Base-by-base conservation (phyloP, 2,329 filamentous ascomycete genomes). In the Talaromyces pinophilus region DNA sequence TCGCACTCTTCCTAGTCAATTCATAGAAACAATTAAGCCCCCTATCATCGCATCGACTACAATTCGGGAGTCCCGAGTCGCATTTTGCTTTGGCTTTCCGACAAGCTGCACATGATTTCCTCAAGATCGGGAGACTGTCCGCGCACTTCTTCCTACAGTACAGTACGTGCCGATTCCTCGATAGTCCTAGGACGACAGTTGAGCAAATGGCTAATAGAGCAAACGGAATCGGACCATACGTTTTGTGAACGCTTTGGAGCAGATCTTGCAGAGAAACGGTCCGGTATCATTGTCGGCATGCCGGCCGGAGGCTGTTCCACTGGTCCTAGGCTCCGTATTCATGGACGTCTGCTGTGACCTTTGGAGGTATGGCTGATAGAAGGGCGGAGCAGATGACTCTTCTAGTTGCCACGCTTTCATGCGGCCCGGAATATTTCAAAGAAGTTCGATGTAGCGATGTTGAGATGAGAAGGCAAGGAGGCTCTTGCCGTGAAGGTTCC, bases 71-170 rank as follows among this genome's bases (percentile, higher is more conserved):
- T 28, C 22, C 46, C 2, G 46, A 50, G 46, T 50, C 22, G 46
- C 46, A 50, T 50, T 22, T 50, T 50, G 46, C 22, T 50, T 50
- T 50, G 22, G 46, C 46, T 50, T 50, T 50, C 46, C 46, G 46
- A 50, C 46, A 50, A 50, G 46, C 46, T 15, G 46, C 46, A 50
- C 46, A 50, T 50, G 46, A 50, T 7, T 50, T 50, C 46, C 22
- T 50, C 46, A 50, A 50, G 11, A 28, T 22, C 46, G 46, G 46
- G 22, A 28, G 46, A 25, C 8, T 50, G 11, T 17, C 46, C 22
- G 4, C 5, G 22, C 46, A 17, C 46, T 50, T 50, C 19, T 50
- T 50, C 22, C 46, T 50, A 50, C 46, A 50, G 22, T 50, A 50
- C 46, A 50, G 22, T 25, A 50, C 19, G 6, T 50, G 46, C 28